A percentile compares a stretch with the other conserved stretches of the same genome.
These are phyloP conservation scores for Trametes gibbosa DNA, from an alignment of 768 basidiomycete species.

Conservation along the genomic window DNA sequence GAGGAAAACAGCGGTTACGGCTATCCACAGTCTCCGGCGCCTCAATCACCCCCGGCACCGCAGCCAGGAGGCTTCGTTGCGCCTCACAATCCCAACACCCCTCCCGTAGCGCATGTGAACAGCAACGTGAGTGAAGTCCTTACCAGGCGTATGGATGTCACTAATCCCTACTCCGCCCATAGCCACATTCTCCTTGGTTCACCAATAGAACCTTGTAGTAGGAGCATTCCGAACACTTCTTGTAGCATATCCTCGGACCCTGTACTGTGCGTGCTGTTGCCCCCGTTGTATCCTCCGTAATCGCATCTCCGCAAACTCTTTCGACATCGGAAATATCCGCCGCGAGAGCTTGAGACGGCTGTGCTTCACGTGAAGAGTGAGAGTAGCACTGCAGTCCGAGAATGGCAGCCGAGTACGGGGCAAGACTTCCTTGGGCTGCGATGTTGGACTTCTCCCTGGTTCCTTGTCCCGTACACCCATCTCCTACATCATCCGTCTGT, in stretches of 20 bases:
- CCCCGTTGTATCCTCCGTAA: background rate
- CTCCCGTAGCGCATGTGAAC: conserved; percentile 6
- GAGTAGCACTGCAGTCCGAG: background rate
- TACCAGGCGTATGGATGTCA: too few relatives aligned
- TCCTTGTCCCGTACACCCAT: background rate
- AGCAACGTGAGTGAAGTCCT: background rate
- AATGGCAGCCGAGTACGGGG: conserved; percentile 4
- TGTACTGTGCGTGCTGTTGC: background rate
- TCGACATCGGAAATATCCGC: too few relatives aligned
- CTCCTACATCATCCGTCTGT: background rate
- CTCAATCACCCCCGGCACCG: background rate
- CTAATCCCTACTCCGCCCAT: background rate
- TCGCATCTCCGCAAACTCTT: background rate
- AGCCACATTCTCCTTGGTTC: conserved; percentile 10
- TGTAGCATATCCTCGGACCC: background rate
- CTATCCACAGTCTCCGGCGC: background rate
- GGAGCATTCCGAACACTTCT: background rate
- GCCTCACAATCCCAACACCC: conserved; percentile 1
- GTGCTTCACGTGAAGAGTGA: background rate
- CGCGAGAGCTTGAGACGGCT: background rate
- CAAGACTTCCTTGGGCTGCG: background rate
- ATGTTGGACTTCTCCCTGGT: background rate
- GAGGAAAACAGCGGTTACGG: conserved; percentile 16
- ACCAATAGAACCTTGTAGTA: background rate
- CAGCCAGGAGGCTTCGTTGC: conserved; percentile 10